Percentiles rank a stretch among this genome's conserved stretches.
These are phyloP conservation scores for Neonectria faginata DNA, from an alignment of 2,329 filamentous ascomycete species.

Conservation along the genomic window DNA sequence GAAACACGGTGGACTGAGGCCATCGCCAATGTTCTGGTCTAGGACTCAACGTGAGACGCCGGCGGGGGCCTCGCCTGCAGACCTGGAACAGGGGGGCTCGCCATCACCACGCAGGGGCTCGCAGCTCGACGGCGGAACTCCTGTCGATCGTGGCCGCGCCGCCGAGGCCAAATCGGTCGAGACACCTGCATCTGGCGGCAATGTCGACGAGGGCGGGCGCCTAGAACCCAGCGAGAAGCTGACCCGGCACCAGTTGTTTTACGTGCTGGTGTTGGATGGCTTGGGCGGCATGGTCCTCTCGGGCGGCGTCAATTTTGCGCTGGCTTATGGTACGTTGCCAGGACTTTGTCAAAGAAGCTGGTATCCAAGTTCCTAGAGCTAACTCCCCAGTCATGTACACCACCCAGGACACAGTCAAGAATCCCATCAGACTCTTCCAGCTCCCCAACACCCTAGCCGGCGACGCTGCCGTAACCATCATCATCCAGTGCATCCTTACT, in stretches of 20 bases:
- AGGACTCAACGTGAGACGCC: conserved; percentile 40
- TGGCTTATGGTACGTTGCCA: conserved; percentile 58
- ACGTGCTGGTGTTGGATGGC: conserved; percentile 61
- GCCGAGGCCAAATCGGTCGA: background rate
- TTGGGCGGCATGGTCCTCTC: conserved; percentile 58
- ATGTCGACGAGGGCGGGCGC: conserved; percentile 3
- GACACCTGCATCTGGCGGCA: background rate
- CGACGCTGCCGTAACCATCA: conserved; percentile 63
- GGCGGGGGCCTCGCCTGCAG: conserved; percentile 35
- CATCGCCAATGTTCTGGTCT: conserved; percentile 28
- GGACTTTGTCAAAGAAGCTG: background rate
- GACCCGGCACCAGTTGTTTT: conserved; percentile 58
- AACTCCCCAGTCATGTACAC: conserved; percentile 59
- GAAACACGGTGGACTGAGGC: conserved; percentile 17
- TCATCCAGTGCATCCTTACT: conserved; percentile 63
- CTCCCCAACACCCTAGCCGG: conserved; percentile 63
- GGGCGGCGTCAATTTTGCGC: conserved; percentile 62
- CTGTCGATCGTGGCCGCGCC: conserved; percentile 18
- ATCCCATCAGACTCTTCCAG: conserved; percentile 60
- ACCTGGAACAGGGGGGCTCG: conserved; percentile 36
- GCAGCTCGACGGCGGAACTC: conserved; percentile 24
- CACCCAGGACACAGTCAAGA: conserved; percentile 48
- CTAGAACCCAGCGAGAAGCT: conserved; percentile 53
- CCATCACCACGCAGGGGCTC: conserved; percentile 22
- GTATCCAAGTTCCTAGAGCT: background rate